Conservation (phyloP, 192 early-diverging fungal species). For the Linnemannia hyalina region DNA sequence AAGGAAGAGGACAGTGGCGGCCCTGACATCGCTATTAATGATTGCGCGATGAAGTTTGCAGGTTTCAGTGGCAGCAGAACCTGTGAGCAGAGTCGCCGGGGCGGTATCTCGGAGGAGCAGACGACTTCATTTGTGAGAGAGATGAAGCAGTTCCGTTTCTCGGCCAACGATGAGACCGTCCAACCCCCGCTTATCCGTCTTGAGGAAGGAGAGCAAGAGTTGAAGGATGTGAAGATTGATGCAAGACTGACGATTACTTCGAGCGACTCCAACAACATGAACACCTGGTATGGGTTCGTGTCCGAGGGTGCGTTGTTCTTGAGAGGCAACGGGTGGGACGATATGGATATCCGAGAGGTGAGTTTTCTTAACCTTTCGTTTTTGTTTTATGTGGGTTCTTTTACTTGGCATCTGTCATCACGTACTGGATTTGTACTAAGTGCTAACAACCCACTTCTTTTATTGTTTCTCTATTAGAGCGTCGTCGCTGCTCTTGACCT, state of each 20-base stretch:
- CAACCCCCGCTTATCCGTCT: conserved; percentile 15
- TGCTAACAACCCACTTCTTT: background rate
- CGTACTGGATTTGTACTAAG: background rate
- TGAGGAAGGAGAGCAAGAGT: conserved; percentile 12
- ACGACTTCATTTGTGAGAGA: conserved; percentile 49
- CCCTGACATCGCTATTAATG: conserved; percentile 51
- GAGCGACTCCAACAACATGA: conserved; percentile 41
- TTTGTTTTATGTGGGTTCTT: background rate
- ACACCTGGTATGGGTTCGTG: conserved; percentile 50
- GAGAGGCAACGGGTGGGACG: conserved; percentile 51
- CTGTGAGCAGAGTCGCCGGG: conserved; percentile 46
- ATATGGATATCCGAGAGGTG: conserved; percentile 55
- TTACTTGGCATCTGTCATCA: background rate
- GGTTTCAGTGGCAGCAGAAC: conserved; percentile 46
- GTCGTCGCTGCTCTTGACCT: conserved; percentile 56
- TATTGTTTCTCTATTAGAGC: conserved; percentile 20
- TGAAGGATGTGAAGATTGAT: conserved; percentile 47
- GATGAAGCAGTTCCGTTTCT: conserved; percentile 41
- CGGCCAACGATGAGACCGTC: conserved; percentile 32
- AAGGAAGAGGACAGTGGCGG: conserved; percentile 41
- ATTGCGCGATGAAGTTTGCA: conserved; percentile 41
- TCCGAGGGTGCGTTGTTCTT: conserved; percentile 41
- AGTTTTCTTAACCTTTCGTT: background rate
- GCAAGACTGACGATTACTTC: conserved; percentile 47
- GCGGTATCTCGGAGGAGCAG: conserved; percentile 43